Conservation (phyloP, 176 grass and related monocot species). For the Saccharum spontaneum region DNA sequence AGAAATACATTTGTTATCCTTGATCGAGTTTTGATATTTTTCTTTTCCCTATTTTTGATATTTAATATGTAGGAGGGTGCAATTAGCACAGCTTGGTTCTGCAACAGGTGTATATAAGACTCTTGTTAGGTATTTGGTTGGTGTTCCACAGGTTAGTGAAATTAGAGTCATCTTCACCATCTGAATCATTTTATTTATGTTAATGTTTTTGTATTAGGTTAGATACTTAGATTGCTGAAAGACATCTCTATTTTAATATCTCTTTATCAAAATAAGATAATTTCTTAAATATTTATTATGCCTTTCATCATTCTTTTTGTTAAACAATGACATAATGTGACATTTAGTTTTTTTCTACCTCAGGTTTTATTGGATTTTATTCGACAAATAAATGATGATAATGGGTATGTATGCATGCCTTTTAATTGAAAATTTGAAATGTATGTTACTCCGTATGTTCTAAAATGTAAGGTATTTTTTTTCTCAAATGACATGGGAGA, state of each 20-base stretch:
- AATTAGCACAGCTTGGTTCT: conserved; percentile 91
- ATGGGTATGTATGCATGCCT: conserved; percentile 62
- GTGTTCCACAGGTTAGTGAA: conserved; percentile 80
- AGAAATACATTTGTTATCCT: conserved; percentile 7
- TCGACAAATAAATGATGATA: conserved; percentile 92
- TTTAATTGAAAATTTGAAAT: conserved; percentile 20
- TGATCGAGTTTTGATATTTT: conserved; percentile 23
- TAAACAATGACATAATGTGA: conserved; percentile 25
- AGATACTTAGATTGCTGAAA: neutral
- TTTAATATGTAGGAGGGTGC: conserved; percentile 68
- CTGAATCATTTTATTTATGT: neutral
- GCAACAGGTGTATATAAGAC: conserved; percentile 99
- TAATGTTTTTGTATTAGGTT: conserved; percentile 5
- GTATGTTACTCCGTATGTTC: neutral
- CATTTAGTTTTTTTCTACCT: conserved; percentile 30
- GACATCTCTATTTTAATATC: conserved; percentile 3
- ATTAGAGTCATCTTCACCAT: conserved; percentile 19
- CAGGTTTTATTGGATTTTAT: conserved; percentile 98
- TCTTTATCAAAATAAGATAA: neutral
- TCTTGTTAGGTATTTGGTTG: conserved; percentile 97
- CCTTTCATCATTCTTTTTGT: conserved; percentile 6
- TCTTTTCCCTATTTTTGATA: conserved; percentile 24
- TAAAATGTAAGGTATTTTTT: neutral
- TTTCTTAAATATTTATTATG: neutral
- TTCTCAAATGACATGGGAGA: neutral